phyloP scores from a whole-genome alignment of 306 rosid genomes.

The Senna siamea region DNA sequence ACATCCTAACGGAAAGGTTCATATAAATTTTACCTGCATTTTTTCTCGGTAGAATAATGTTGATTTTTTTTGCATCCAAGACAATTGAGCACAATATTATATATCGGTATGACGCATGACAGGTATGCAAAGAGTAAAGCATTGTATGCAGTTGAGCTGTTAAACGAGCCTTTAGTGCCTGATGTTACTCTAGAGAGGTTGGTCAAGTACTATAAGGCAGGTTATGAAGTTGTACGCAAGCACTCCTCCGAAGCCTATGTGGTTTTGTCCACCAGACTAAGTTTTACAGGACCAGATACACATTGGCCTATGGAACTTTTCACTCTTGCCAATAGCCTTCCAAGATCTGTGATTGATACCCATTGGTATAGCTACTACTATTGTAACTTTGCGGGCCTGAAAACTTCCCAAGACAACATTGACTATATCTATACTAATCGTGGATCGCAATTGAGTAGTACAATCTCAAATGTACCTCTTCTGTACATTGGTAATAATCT shows the following conservation, averaged over 20 bases:
- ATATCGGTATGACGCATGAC: neutral
- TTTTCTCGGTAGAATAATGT: neutral
- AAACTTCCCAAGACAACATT: conserved; percentile 63
- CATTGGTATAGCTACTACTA: conserved; percentile 69
- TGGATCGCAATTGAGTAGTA: conserved; percentile 47
- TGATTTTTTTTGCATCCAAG: neutral
- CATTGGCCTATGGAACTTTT: conserved; percentile 46
- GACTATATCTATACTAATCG: conserved; percentile 57
- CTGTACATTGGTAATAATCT: no score
- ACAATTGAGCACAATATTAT: neutral
- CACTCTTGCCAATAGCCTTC: conserved; percentile 52
- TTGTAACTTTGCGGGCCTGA: conserved; percentile 34
- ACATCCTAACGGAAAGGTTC: conserved; percentile 72
- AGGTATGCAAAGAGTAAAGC: conserved; percentile 64
- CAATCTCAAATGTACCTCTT: no score
- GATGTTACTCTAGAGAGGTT: conserved; percentile 53
- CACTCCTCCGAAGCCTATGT: conserved; percentile 57
- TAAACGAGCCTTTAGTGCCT: conserved; percentile 73
- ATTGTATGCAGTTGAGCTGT: conserved; percentile 72
- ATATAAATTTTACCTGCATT: neutral
- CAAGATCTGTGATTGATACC: conserved; percentile 60
- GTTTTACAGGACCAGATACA: conserved; percentile 34
- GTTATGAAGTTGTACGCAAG: conserved; percentile 63
- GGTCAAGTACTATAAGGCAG: conserved; percentile 63
- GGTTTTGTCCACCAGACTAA: conserved; percentile 61